Base-by-base conservation (phyloP, 1,284 basidiomycete genomes). In the Exobasidium rhododendri region DNA sequence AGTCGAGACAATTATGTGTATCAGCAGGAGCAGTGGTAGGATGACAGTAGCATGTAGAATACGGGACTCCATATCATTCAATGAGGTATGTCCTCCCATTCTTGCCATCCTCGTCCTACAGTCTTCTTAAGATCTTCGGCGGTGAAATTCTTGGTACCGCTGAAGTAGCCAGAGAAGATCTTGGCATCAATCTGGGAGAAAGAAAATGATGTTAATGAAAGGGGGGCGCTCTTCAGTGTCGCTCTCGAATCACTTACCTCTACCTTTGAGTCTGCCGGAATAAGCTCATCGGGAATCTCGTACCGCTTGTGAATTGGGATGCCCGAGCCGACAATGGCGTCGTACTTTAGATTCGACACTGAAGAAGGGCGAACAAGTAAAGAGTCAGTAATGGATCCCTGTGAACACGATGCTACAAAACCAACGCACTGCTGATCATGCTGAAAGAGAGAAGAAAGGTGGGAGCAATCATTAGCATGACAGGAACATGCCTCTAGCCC, bases 331-430 rank as follows among this genome's bases (percentile, higher is more conserved):
- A 94, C 67, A 40, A 81, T 63, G 6, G 93, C 91, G 70, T 94
- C 86, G 82, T 96, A 92, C 86, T 96, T 96, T 89, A 92, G 90
- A 77, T 92, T 89, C 69, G 88, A 89, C 94, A 97, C 96, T 26
- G 88, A 90, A 7, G 35, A 40, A 40, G 17, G 17, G 35, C 35
- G n/a, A n/a, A n/a, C n/a, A n/a, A 58, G 94, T 87, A 87, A 96
- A n/a, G n/a, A n/a, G n/a, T n/a, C n/a, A n/a, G n/a, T n/a, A n/a
- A n/a, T n/a, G n/a, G n/a, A n/a, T n/a, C n/a, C n/a, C n/a, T n/a
- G n/a, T n/a, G n/a, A n/a, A n/a, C n/a, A n/a, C n/a, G n/a, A n/a
- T n/a, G n/a, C n/a, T n/a, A n/a, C n/a, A n/a, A n/a, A n/a, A n/a
- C n/a, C n/a, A n/a, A 26, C 30, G 7, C 17, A 26, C 24, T 87